These are phyloP conservation scores for Penicillium macrosclerotiorum DNA, from an alignment of 495 filamentous ascomycete species.

Conservation along the genomic window DNA sequence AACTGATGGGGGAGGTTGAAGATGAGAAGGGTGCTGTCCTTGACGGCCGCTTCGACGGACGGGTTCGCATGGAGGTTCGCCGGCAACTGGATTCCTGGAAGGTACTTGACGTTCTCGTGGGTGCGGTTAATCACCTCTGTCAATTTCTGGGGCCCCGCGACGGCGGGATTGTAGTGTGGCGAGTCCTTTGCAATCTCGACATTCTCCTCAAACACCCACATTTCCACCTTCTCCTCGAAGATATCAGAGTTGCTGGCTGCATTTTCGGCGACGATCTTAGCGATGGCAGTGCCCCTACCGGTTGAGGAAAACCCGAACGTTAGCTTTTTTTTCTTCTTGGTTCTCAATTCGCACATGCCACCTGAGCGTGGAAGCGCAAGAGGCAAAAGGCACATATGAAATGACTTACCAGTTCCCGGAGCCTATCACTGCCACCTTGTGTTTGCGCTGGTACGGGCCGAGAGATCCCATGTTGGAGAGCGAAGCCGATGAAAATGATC, in stretches of 20 bases:
- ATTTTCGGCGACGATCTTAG: slow-evolving; percentile 96
- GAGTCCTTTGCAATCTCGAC: slow-evolving; percentile 67
- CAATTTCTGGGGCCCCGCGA: slow-evolving; percentile 73
- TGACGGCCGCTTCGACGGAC: slow-evolving; percentile 75
- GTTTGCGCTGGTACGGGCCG: slow-evolving; percentile 59
- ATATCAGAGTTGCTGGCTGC: slow-evolving; percentile 68
- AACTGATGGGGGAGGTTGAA: slow-evolving; percentile 99
- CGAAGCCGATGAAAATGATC: slow-evolving; percentile 24
- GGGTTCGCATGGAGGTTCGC: slow-evolving; percentile 87
- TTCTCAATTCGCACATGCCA: too few relatives aligned
- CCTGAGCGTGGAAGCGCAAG: too few relatives aligned
- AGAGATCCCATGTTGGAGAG: slow-evolving; percentile 41
- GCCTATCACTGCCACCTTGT: slow-evolving; percentile 92
- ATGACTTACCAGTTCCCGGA: slow-evolving; percentile 94
- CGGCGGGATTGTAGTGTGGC: slow-evolving; percentile 55
- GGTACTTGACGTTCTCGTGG: slow-evolving; percentile 98
- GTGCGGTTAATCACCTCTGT: slow-evolving; percentile 84
- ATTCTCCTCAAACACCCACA: slow-evolving; percentile 96
- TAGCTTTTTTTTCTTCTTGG: not conserved
- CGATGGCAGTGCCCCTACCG: slow-evolving; percentile 85
- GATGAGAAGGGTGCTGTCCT: slow-evolving; percentile 79
- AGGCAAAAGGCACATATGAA: too few relatives aligned
- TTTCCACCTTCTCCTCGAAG: slow-evolving; percentile 87
- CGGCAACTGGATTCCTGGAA: slow-evolving; percentile 81
- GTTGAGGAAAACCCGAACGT: slow-evolving; percentile 9